These are phyloP conservation scores for Venturia carpophila DNA, from an alignment of 2,329 filamentous ascomycete genomes.

Conservation along the genomic window DNA sequence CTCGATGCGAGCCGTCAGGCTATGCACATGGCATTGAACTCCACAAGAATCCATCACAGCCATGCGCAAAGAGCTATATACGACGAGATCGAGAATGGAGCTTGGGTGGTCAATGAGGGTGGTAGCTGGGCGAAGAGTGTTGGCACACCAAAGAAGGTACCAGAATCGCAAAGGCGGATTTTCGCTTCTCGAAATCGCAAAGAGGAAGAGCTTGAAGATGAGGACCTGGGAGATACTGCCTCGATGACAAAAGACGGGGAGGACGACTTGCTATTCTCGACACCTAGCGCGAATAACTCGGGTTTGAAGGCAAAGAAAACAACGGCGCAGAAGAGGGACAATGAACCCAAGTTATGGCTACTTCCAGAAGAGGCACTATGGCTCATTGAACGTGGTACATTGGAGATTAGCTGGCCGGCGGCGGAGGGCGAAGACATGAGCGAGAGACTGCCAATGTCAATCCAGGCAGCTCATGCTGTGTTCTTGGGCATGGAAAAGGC, in stretches of 20 bases:
- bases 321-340: slow-evolving; percentile 39
- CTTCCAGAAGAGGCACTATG: slow-evolving; percentile 89
- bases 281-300: background rate
- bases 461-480: slow-evolving; percentile 83
- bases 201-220: background rate
- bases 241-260: background rate
- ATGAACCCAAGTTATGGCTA: slow-evolving; percentile 58
- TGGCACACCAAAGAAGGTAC: slow-evolving; percentile 52
- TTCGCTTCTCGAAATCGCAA: slow-evolving; percentile 23
- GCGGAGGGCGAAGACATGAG: slow-evolving; percentile 33
- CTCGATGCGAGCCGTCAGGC: slow-evolving; percentile 76
- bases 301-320: background rate
- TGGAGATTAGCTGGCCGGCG: slow-evolving; percentile 79
- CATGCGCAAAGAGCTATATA: slow-evolving; percentile 64
- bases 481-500: slow-evolving; percentile 64
- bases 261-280: background rate
- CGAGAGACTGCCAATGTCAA: slow-evolving; percentile 70
- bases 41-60: slow-evolving; percentile 66
- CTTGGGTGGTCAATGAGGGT: slow-evolving; percentile 61
- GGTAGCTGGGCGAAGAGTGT: slow-evolving; percentile 69
- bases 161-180: slow-evolving; percentile 37
- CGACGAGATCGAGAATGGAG: slow-evolving; percentile 54
- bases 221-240: background rate
- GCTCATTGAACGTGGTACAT: slow-evolving; percentile 73
- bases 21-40: slow-evolving; percentile 79